Evolutionary conservation across 2,329 filamentous ascomycete species (phyloP).

Genomic region (Aspergillus terreus): DNA sequence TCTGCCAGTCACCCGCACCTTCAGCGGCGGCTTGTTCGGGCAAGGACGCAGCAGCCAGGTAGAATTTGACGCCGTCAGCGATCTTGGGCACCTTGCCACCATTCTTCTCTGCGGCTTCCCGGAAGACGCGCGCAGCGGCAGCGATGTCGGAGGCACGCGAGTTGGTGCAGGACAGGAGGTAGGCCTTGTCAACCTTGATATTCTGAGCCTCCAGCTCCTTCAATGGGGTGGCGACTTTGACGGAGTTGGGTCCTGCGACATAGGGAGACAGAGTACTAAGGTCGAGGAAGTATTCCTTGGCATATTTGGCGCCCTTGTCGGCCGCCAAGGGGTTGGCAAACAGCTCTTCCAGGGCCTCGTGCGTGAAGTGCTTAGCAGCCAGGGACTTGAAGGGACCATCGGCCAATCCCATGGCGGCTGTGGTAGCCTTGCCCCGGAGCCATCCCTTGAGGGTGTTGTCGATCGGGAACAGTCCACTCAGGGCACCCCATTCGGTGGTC

Average conservation of each 20-base stretch:
- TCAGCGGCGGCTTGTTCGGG: constrained; percentile 75
- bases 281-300: constrained; percentile 78
- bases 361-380: constrained; percentile 62
- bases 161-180: constrained; percentile 89
- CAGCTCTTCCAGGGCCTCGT: constrained; percentile 69
- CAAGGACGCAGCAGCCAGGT: constrained; percentile 81
- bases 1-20: constrained; percentile 79
- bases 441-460: constrained; percentile 69
- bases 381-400: constrained; percentile 46
- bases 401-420: background rate
- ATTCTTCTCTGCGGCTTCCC: constrained; percentile 62
- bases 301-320: constrained; percentile 74
- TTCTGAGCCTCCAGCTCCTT: constrained; percentile 66
- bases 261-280: constrained; percentile 80
- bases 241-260: constrained; percentile 83
- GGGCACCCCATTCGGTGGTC: constrained; percentile 76
- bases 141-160: constrained; percentile 74
- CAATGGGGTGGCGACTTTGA: constrained; percentile 80
- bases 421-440: constrained; percentile 52
- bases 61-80: constrained; percentile 73
- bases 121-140: constrained; percentile 80
- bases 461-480: constrained; percentile 75
- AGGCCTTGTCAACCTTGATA: constrained; percentile 79
- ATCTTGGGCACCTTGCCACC: constrained; percentile 65
- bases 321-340: constrained; percentile 63